A percentile compares a stretch with the other conserved stretches of the same genome.
Evolutionary conservation across 495 filamentous ascomycete genomes (phyloP).

Genomic region (Hyaloscypha bicolor): DNA sequence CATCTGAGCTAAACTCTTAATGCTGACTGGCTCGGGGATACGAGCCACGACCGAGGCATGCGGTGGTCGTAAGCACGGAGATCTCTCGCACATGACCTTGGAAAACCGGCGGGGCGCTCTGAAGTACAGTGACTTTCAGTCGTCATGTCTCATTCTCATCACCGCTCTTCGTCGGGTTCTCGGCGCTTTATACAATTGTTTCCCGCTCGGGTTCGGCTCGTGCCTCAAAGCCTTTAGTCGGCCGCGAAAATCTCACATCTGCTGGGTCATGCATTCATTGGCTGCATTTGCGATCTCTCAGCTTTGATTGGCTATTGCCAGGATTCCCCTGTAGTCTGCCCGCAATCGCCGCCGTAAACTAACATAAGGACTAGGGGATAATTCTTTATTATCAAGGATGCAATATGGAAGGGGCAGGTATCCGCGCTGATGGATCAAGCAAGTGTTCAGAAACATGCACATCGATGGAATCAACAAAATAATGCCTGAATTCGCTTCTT

Average conservation of each 20-base stretch:
- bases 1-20: not conserved
- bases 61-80: not conserved
- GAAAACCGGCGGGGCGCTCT: not conserved
- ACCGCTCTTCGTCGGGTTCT: not conserved
- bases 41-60: not conserved
- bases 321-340: not conserved
- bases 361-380: constrained; percentile 10
- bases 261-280: constrained; percentile 1
- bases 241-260: not conserved
- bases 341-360: constrained; percentile 16
- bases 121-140: not conserved
- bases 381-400: constrained; percentile 14
- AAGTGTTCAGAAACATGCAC: constrained; percentile 7
- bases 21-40: not conserved
- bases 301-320: not conserved
- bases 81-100: constrained; percentile 3
- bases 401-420: constrained; percentile 6
- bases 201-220: not conserved
- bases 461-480: constrained; percentile 1
- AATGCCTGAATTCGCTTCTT: constrained; percentile 9
- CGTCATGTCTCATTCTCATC: not conserved
- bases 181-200: not conserved
- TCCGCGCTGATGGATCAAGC: constrained; percentile 11
- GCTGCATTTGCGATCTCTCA: constrained; percentile 1
- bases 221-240: not conserved